A percentile compares a stretch with the other conserved stretches of the same genome.
Conservation (phyloP, 1,139 yeast species). For the Candida anutae region DNA sequence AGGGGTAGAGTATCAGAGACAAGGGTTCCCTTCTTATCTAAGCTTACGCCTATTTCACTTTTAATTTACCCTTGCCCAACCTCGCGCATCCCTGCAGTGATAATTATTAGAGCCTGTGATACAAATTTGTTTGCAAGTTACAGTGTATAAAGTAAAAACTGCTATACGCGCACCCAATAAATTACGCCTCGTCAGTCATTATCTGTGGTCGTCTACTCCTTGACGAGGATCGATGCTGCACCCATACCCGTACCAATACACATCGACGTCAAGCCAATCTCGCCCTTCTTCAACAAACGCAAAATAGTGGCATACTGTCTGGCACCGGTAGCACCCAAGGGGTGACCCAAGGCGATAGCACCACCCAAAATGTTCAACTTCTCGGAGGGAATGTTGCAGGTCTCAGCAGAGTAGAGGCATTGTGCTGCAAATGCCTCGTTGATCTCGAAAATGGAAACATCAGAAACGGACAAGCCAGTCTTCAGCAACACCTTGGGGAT, state of each 20-base stretch:
- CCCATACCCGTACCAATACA: conserved; percentile 99
- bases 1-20: too few relatives aligned
- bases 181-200: too few relatives aligned
- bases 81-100: too few relatives aligned
- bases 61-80: too few relatives aligned
- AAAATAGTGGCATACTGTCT: conserved; percentile 87
- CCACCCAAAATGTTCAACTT: conserved; percentile 92
- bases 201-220: conserved; percentile 36
- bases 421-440: conserved; percentile 97
- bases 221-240: conserved; percentile 80
- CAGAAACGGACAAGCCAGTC: conserved; percentile 55
- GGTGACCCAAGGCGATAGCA: conserved; percentile 94
- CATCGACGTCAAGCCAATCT: conserved; percentile 89
- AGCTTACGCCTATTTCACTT: too few relatives aligned
- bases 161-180: too few relatives aligned
- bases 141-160: too few relatives aligned
- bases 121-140: too few relatives aligned
- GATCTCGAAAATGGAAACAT: conserved; percentile 72
- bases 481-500: conserved; percentile 73
- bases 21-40: too few relatives aligned
- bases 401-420: conserved; percentile 67
- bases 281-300: conserved; percentile 71
- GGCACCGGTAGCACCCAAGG: conserved; percentile 93
- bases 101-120: too few relatives aligned
- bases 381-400: conserved; percentile 55